These are phyloP conservation scores for Backusella mclennaniae DNA, from an alignment of 192 early-diverging fungal genomes.

Conservation along the genomic window DNA sequence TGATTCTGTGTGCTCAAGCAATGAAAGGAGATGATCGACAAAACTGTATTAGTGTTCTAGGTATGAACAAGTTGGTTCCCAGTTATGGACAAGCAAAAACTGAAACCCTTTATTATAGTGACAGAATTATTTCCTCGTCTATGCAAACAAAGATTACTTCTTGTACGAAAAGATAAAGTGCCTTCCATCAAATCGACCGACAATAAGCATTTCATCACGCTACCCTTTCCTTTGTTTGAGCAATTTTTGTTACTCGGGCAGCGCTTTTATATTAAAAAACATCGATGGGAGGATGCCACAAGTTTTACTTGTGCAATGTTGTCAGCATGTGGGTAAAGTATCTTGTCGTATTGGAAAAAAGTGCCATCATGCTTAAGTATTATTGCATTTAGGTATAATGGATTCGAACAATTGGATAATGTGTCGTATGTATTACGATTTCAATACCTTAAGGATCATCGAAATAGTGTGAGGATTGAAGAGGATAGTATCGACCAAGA, in stretches of 20 bases:
- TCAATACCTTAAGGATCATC: slow-evolving; percentile 23
- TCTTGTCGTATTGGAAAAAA: not conserved
- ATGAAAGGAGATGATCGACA: slow-evolving; percentile 2
- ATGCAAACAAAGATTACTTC: slow-evolving; percentile 21
- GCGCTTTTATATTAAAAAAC: slow-evolving; percentile 27
- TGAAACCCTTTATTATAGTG: not conserved
- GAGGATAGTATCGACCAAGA: not conserved
- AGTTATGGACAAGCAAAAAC: not conserved
- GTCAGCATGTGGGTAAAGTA: slow-evolving; percentile 16
- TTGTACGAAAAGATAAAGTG: slow-evolving; percentile 17
- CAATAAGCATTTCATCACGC: slow-evolving; percentile 27
- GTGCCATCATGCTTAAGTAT: not conserved
- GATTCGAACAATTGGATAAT: slow-evolving; percentile 10
- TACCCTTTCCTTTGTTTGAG: slow-evolving; percentile 29
- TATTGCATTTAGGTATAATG: not conserved
- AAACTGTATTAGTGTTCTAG: slow-evolving; percentile 20
- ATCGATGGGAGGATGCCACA: slow-evolving; percentile 20
- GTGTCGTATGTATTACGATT: slow-evolving; percentile 20
- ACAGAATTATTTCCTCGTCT: slow-evolving; percentile 35
- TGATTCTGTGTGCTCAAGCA: slow-evolving; percentile 21
- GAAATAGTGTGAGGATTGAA: slow-evolving; percentile 9
- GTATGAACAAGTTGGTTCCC: not conserved
- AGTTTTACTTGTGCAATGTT: slow-evolving; percentile 31
- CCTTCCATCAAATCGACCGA: slow-evolving; percentile 30
- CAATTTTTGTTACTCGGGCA: slow-evolving; percentile 27